Evolutionary conservation across 371 early-diverging fungal species (phyloP).

Genomic region (Mucor sp.): DNA sequence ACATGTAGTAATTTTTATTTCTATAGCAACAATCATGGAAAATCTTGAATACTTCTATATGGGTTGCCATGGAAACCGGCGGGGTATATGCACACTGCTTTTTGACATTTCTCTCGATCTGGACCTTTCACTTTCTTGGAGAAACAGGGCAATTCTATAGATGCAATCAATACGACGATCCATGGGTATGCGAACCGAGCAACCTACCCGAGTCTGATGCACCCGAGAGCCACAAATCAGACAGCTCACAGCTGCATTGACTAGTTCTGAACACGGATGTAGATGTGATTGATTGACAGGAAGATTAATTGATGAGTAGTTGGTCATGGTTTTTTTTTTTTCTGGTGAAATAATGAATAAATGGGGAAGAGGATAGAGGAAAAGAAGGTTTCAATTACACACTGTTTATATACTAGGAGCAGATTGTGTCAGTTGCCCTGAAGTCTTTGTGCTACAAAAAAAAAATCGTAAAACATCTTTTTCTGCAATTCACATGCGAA

Average conservation of each 20-base stretch:
- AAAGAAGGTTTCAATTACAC: neutral
- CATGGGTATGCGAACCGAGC: neutral
- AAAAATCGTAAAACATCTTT: neutral
- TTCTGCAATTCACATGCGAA: neutral
- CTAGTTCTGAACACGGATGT: neutral
- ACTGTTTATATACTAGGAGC: neutral
- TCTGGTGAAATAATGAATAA: neutral
- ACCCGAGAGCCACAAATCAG: slow-evolving; percentile 32
- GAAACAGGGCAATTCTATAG: slow-evolving; percentile 35
- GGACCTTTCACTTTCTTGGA: slow-evolving; percentile 11
- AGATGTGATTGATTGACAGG: neutral
- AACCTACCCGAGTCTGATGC: slow-evolving; percentile 34
- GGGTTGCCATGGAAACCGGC: neutral
- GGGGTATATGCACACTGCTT: neutral
- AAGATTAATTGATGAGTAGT: neutral
- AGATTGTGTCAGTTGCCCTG: neutral
- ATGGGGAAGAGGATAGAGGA: neutral
- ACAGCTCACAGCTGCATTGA: slow-evolving; percentile 10
- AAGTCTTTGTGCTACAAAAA: neutral
- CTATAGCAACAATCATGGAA: neutral
- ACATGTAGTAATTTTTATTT: neutral
- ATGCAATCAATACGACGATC: neutral
- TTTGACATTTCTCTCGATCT: neutral
- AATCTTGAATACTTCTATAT: neutral
- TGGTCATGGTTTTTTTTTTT: neutral